A percentile compares a stretch with the other conserved stretches of the same genome.
Conservation (phyloP, 2,329 filamentous ascomycete genomes). For the Claviceps sp. region DNA sequence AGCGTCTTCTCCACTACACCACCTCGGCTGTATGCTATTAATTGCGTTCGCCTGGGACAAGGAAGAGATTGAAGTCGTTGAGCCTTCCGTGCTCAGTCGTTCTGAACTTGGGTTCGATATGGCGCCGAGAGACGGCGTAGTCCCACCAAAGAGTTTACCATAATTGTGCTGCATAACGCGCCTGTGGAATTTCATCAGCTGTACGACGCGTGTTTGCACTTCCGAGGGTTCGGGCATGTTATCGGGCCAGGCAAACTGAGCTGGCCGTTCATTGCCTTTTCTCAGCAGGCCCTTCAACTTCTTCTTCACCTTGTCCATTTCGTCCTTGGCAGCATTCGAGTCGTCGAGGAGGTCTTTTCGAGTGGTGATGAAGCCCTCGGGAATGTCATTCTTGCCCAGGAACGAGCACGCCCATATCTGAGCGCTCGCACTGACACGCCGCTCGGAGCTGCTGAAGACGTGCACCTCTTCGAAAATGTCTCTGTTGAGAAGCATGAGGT, state of each 20-base stretch:
- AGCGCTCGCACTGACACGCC: constrained; percentile 86
- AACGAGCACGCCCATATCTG: constrained; percentile 93
- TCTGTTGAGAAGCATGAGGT: constrained; percentile 81
- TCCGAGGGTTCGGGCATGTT: constrained; percentile 90
- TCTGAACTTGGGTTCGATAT: constrained; percentile 38
- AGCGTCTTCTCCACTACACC: constrained; percentile 93
- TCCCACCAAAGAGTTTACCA: constrained; percentile 56
- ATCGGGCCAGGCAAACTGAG: constrained; percentile 95
- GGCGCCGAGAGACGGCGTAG: constrained; percentile 47
- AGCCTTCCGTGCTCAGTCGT: constrained; percentile 28
- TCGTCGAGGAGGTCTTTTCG: constrained; percentile 93
- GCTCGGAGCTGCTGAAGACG: constrained; percentile 90
- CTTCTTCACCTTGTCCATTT: constrained; percentile 99
- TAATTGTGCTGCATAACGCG: constrained; percentile 94
- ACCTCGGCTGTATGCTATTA: constrained; percentile 69
- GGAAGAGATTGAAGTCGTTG: constrained; percentile 29
- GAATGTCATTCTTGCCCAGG: constrained; percentile 71
- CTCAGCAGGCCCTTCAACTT: constrained; percentile 87
- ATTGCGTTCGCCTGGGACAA: constrained; percentile 49
- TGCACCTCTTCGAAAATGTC: constrained; percentile 86
- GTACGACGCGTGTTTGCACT: constrained; percentile 81
- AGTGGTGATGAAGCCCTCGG: constrained; percentile 75
- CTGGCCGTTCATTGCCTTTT: constrained; percentile 82
- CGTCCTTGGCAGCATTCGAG: constrained; percentile 95
- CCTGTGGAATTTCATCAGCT: constrained; percentile 95